Percentiles rank a stretch among this genome's conserved stretches.
These are phyloP conservation scores for Solanum rostratum DNA, from an alignment of 257 asterid genomes.

Conservation along the genomic window DNA sequence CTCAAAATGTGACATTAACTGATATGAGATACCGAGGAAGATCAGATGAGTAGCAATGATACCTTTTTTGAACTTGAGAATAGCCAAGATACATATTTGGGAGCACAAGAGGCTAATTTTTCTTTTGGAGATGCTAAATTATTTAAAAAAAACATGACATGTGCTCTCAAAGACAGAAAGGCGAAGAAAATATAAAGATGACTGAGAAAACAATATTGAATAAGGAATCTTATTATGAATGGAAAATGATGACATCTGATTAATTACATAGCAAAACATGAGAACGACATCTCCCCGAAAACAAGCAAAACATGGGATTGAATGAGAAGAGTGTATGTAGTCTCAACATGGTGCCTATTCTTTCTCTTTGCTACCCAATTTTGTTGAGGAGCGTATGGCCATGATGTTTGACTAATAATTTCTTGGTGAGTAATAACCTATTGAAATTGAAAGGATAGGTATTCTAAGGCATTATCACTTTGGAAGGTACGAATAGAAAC, in stretches of 20 bases:
- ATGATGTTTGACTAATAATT: background rate
- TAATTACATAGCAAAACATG: background rate
- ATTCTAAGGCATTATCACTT: background rate
- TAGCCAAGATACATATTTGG: background rate
- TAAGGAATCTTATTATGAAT: background rate
- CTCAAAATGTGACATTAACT: background rate
- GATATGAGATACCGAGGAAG: background rate
- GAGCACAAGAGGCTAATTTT: background rate
- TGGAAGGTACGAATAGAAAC: background rate
- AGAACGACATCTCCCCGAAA: background rate
- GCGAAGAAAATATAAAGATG: background rate
- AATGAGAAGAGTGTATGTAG: background rate
- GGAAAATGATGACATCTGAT: background rate
- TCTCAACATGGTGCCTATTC: background rate
- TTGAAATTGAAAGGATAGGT: background rate
- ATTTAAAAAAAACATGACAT: background rate
- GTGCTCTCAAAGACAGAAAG: background rate
- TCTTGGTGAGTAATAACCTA: background rate
- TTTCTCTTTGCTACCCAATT: background rate
- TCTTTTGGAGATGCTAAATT: background rate
- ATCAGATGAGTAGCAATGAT: background rate
- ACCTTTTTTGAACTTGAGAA: background rate
- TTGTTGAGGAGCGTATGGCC: background rate
- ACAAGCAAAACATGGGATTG: background rate
- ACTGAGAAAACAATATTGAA: background rate